Evolutionary conservation across 495 filamentous ascomycete genomes (phyloP), one percentile per base, ranked within the genome.

Genomic region (Penicillium bovifimosum): DNA sequence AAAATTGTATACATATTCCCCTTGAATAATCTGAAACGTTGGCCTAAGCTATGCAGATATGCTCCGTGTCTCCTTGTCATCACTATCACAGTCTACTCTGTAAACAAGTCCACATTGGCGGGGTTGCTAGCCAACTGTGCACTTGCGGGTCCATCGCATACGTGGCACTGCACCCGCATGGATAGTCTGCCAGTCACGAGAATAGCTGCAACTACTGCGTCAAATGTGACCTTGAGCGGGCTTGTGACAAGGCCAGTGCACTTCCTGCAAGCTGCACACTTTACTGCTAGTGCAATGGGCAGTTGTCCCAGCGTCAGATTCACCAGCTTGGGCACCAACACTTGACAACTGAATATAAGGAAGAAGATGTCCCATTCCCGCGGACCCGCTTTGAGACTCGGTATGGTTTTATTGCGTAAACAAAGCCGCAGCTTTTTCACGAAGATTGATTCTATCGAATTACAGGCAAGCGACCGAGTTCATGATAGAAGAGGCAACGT

Each of bases 401-500:
- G 20, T 31, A 29, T 45, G 14, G 9, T 35, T 43, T 18, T 40
- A 49, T 41, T 56, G 39, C 36, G 13, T 11, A 27, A 29, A 40
- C 26, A 16, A 36, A 51, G 50, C 31, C 27, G 17, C 32, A 36
- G 44, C 52, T 44, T 52, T 51, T 11, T 52, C 17, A 28, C 41
- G 20, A 41, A 2, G 17, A 28, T 35, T 16, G 35, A 26, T 29
- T 41, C 36, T 42, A 33, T 36, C 33, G 20, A 38, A 53, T 42
- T 27, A 24, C 50, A 53, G 60, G 35, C 54, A 44, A 57, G 43
- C 55, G 60, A 49, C 48, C 58, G 53, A 56, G 26, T 41, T 46
- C 44, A 50, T n/a, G 24, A 42, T 14, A 53, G 53, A 44, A 51
- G n/a, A 31, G 10, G 32, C 28, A 33, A 26, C 18, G 10, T 11